Evolutionary conservation across 2,329 filamentous ascomycete genomes (phyloP).

Genomic region (Pyricularia sp.): DNA sequence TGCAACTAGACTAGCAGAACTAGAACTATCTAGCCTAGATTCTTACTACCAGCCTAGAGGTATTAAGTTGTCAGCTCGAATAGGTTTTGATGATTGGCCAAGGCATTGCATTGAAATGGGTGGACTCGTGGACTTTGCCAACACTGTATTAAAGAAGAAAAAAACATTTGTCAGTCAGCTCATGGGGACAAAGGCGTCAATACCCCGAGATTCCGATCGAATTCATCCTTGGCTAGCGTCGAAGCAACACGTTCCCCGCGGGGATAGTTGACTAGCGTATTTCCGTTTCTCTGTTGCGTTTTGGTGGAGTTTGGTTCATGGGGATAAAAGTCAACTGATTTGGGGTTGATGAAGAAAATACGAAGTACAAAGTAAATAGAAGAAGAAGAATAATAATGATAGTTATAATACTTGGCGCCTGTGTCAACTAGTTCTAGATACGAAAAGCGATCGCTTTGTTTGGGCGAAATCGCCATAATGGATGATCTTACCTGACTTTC

Average conservation of each 20-base stretch:
- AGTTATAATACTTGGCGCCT: too few relatives aligned
- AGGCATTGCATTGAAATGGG: background rate
- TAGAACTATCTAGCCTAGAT: too few relatives aligned
- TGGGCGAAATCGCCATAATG: background rate
- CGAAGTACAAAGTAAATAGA: background rate
- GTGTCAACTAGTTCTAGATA: too few relatives aligned
- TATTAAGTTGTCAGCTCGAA: background rate
- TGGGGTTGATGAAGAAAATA: background rate
- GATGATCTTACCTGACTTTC: background rate
- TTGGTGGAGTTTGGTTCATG: background rate
- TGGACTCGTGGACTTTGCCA: background rate
- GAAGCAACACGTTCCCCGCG: background rate
- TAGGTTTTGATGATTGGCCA: background rate
- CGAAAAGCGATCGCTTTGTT: background rate
- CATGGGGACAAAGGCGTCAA: background rate
- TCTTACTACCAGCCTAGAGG: background rate
- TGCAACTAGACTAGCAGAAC: background rate
- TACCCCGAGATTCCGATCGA: background rate
- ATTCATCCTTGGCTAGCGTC: background rate
- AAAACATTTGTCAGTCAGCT: background rate
- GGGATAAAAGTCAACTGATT: background rate
- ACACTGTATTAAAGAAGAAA: background rate
- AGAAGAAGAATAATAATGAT: too few relatives aligned
- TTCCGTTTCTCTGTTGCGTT: background rate
- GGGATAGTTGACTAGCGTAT: background rate